A percentile compares a stretch with the other conserved stretches of the same genome.
Conservation (phyloP, 805 yeast genomes). For the Candida maesae region DNA sequence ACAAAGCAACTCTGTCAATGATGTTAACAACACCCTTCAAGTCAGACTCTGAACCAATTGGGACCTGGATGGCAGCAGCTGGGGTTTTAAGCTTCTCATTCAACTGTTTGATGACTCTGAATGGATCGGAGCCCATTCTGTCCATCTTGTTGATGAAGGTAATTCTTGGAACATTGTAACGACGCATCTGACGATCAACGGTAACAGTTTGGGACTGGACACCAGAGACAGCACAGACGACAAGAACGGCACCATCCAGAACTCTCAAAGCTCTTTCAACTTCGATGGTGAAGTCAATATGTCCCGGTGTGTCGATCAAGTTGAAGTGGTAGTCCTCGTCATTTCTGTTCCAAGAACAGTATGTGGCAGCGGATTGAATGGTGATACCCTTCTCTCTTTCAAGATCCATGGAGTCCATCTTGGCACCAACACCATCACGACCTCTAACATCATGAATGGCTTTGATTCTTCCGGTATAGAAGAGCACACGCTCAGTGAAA, state of each 20-base stretch:
- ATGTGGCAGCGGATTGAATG: constrained; percentile 98
- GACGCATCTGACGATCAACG: constrained; percentile 97
- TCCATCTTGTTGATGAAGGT: constrained; percentile 98
- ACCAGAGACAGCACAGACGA: constrained; percentile 97
- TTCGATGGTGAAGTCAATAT: constrained; percentile 97
- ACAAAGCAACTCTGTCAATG: constrained; percentile 80
- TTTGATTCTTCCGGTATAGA: constrained; percentile 94
- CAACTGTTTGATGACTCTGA: constrained; percentile 89
- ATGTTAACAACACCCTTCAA: constrained; percentile 89
- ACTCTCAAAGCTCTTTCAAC: constrained; percentile 99
- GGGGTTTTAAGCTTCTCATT: constrained; percentile 83
- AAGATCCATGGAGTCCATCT: constrained; percentile 98
- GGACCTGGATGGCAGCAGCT: constrained; percentile 97
- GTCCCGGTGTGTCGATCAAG: constrained; percentile 98
- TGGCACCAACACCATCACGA: constrained; percentile 96
- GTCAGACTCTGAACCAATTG: constrained; percentile 89
- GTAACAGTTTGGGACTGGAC: constrained; percentile 98
- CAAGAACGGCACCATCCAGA: constrained; percentile 95
- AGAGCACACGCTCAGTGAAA: constrained; percentile 94
- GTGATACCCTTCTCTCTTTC: constrained; percentile 99
- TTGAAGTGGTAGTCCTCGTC: constrained; percentile 75
- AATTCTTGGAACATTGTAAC: constrained; percentile 94
- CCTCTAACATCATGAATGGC: constrained; percentile 98
- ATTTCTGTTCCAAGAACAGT: constrained; percentile 91
- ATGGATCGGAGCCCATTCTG: constrained; percentile 98